These are phyloP conservation scores for Acorus calamus DNA, from an alignment of 106 monocot genomes.

Conservation along the genomic window DNA sequence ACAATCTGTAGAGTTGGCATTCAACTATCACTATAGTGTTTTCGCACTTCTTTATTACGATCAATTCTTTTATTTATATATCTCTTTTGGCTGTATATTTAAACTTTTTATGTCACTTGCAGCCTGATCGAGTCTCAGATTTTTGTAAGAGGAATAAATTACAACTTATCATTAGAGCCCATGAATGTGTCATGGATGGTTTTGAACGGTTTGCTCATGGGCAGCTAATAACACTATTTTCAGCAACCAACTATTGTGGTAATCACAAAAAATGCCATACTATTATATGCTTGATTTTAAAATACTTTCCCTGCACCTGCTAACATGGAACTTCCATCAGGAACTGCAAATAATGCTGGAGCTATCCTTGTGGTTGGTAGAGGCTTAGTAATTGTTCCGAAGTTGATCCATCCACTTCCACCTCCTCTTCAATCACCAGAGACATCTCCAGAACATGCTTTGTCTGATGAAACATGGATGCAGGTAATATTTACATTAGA, in stretches of 20 bases:
- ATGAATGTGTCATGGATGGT: slow-evolving; percentile 99
- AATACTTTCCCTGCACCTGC: background rate
- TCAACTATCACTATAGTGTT: too few relatives aligned
- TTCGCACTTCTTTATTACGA: too few relatives aligned
- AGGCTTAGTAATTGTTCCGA: slow-evolving; percentile 91
- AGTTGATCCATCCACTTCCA: slow-evolving; percentile 98
- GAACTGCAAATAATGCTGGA: slow-evolving; percentile 95
- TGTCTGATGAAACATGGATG: slow-evolving; percentile 79
- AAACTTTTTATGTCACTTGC: slow-evolving; percentile 19
- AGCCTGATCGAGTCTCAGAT: slow-evolving; percentile 93
- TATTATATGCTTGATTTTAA: background rate
- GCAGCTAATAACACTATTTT: slow-evolving; percentile 90
- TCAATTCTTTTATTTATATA: too few relatives aligned
- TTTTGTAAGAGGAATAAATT: slow-evolving; percentile 91
- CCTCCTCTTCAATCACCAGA: slow-evolving; percentile 88
- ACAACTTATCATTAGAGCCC: slow-evolving; percentile 95
- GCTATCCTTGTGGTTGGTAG: slow-evolving; percentile 94
- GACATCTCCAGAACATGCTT: slow-evolving; percentile 70
- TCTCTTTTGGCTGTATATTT: too few relatives aligned
- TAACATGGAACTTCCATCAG: slow-evolving; percentile 21
- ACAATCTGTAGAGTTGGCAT: too few relatives aligned
- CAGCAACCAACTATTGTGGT: slow-evolving; percentile 99
- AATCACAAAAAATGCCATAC: slow-evolving; percentile 2
- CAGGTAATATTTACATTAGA: slow-evolving; percentile 33
- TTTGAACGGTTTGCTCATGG: slow-evolving; percentile 99